phyloP scores from a whole-genome alignment of 345 rosid species.

The Angophora floribunda region DNA sequence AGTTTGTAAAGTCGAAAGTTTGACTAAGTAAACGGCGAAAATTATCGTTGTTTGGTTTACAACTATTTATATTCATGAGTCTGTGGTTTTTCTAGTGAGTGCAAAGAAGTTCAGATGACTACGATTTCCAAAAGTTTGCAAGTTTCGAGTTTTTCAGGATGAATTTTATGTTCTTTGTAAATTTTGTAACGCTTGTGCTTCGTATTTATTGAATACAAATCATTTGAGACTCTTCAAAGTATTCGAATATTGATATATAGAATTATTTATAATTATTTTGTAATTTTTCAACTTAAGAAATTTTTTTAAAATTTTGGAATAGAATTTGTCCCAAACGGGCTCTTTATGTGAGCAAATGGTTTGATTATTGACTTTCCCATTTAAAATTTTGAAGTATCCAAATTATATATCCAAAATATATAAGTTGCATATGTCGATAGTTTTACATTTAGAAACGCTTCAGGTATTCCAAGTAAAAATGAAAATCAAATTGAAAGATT shows the following conservation, averaged over 20 bases:
- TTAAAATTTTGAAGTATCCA: background rate
- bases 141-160: background rate
- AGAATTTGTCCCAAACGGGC: background rate
- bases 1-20: background rate
- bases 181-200: background rate
- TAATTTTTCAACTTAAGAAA: background rate
- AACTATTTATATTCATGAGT: background rate
- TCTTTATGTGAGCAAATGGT: background rate
- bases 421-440: background rate
- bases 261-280: no score
- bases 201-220: background rate
- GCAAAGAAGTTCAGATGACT: background rate
- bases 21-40: background rate
- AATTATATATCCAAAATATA: no score
- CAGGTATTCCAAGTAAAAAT: fast-evolving
- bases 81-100: background rate
- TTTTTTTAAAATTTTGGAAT: background rate
- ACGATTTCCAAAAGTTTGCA: background rate
- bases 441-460: background rate
- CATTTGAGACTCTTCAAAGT: background rate
- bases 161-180: background rate
- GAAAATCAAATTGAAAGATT: background rate
- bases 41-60: background rate
- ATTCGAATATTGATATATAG: background rate
- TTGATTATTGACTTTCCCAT: background rate